Evolutionary conservation across 2,329 filamentous ascomycete species (phyloP), one percentile per base, ranked within the genome.

Genomic region (Fusarium incarnatum): DNA sequence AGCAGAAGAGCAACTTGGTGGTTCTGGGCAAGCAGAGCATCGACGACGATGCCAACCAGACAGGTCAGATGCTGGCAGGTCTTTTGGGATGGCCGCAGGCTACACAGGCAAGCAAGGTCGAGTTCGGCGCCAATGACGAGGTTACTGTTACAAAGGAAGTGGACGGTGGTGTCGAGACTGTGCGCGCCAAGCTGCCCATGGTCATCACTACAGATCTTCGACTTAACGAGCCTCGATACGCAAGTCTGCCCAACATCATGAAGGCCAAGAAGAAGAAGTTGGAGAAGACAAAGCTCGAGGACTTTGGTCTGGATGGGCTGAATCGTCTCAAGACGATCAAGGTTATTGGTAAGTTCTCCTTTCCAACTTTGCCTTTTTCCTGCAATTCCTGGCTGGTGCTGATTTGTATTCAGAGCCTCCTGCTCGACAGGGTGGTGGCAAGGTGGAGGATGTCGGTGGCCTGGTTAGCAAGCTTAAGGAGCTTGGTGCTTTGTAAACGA

Each of bases 191-290:
- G 84, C 83, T 99, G 81, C 96, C 96, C 1, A 90, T 98, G 90
- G 85, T 99, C 55, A 92, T 99, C 75, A 99, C 96, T 67, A 97
- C 96, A 67, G 96, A 99, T 84, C 81, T 99, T 83, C 85, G 96
- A 55, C 84, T 99, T 80, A 99, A 99, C 79, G 94, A 97, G 88
- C 96, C 96, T 64, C 86, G 96, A 71, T 99, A 97, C 81, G 96
- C 95, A 23, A 97, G 90, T 81, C 81, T 99, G 88, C 95, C 94
- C 53, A 98, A 98, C 80, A 98, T 99, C 72, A 99, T 99, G 96
- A 99, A 98, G 91, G 96, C 96, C 56, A 99, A 99, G 92, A 99
- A 98, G 92, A 99, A 99, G 92, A 93, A 93, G 78, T 78, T 99
- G 75, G 94, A 96, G 77, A 98, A 98, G 91, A 92, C 94, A 87